A percentile compares a stretch with the other conserved stretches of the same genome.
Evolutionary conservation across 768 basidiomycete genomes (phyloP).

Genomic region (Cystoderma amianthinum): DNA sequence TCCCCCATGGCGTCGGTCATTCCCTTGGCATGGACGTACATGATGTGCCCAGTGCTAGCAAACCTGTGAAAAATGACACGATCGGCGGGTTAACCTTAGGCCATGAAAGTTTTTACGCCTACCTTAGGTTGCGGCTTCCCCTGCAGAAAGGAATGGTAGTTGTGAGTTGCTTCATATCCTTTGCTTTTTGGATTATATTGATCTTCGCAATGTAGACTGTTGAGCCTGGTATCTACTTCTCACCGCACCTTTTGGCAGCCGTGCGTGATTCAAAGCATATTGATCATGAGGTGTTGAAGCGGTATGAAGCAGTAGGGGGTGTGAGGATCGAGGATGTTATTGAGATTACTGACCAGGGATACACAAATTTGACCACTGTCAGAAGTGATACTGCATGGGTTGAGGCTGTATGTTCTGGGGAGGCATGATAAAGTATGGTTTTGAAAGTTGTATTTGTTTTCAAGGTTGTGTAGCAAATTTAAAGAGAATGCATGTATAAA

Average conservation of each 20-base stretch:
- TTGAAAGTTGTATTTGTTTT: too few relatives aligned
- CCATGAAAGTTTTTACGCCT: constrained; percentile 68
- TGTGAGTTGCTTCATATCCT: constrained; percentile 35
- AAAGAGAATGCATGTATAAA: too few relatives aligned
- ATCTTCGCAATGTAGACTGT: constrained; percentile 51
- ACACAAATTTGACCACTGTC: constrained; percentile 83
- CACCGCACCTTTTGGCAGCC: constrained; percentile 64
- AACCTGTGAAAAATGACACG: constrained; percentile 53
- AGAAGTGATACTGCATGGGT: constrained; percentile 78
- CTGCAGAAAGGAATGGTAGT: constrained; percentile 81
- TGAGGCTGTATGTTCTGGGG: constrained; percentile 76
- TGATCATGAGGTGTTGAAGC: constrained; percentile 58
- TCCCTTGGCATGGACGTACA: constrained; percentile 93
- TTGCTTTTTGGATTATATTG: constrained; percentile 2
- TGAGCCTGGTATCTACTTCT: constrained; percentile 88
- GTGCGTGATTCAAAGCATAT: constrained; percentile 60
- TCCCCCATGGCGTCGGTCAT: constrained; percentile 91
- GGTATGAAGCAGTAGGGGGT: constrained; percentile 81
- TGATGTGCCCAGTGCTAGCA: constrained; percentile 81
- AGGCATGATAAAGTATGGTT: constrained; percentile 17
- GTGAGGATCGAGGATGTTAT: constrained; percentile 94
- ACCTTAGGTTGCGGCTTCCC: constrained; percentile 72
- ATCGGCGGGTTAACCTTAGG: constrained; percentile 29
- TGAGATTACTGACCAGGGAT: constrained; percentile 64
- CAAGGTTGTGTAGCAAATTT: too few relatives aligned